phyloP scores from a whole-genome alignment of 2,329 filamentous ascomycete genomes.

The Aspergillus cejpii region DNA sequence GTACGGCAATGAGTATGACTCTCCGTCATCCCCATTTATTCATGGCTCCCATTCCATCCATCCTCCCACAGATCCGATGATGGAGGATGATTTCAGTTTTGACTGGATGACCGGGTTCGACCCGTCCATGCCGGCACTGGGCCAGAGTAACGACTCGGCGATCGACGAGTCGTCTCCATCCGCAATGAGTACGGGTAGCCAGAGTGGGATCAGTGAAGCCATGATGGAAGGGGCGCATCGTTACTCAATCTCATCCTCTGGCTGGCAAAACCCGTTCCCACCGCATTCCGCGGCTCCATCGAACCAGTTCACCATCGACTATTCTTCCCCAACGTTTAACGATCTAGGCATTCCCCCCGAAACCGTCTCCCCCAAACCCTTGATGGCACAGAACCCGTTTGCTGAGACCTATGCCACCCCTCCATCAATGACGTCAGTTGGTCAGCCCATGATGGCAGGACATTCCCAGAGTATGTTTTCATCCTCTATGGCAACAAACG shows the following conservation, averaged over 20 bases:
- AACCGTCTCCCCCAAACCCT: constrained; percentile 69
- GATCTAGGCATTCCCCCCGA: constrained; percentile 64
- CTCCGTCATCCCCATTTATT: constrained; percentile 38
- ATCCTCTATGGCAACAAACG: constrained; percentile 40
- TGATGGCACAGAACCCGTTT: constrained; percentile 62
- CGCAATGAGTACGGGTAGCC: constrained; percentile 89
- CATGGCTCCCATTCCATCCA: constrained; percentile 48
- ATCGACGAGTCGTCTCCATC: constrained; percentile 93
- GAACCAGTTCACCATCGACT: constrained; percentile 67
- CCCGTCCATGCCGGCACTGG: constrained; percentile 61
- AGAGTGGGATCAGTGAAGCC: constrained; percentile 69
- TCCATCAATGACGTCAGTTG: constrained; percentile 67
- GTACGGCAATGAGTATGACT: constrained; percentile 38
- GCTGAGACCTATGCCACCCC: constrained; percentile 70
- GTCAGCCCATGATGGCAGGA: constrained; percentile 63
- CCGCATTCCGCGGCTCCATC: constrained; percentile 59
- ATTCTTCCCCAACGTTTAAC: constrained; percentile 66
- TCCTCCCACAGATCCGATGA: constrained; percentile 50
- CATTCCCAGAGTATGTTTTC: constrained; percentile 49
- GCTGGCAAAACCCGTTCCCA: constrained; percentile 65
- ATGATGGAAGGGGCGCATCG: constrained; percentile 75
- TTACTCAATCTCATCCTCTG: constrained; percentile 48
- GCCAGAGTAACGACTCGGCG: constrained; percentile 65
- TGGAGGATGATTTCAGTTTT: constrained; percentile 66
- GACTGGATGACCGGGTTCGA: constrained; percentile 83